Percentiles rank a stretch among this genome's conserved stretches.
phyloP scores from a whole-genome alignment of 371 early-diverging fungal genomes.

The Amoeboaphelidium occidentale region DNA sequence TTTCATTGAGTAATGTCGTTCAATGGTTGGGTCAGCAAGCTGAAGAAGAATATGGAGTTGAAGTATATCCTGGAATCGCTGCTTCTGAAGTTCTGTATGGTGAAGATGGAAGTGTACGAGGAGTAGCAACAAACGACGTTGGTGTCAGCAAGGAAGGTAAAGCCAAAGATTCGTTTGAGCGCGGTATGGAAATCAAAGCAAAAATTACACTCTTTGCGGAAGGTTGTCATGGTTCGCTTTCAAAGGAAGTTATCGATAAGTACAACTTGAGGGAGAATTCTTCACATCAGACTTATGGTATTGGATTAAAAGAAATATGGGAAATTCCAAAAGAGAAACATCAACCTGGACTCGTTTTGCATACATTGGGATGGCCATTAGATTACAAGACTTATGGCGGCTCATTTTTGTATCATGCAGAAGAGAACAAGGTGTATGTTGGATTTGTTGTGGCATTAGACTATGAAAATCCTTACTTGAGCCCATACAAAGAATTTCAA shows the following conservation, averaged over 20 bases:
- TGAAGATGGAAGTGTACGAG: slow-evolving; percentile 68
- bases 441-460: slow-evolving; percentile 83
- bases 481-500: slow-evolving; percentile 89
- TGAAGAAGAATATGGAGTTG: slow-evolving; percentile 84
- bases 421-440: slow-evolving; percentile 54
- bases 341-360: slow-evolving; percentile 56
- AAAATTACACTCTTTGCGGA: slow-evolving; percentile 89
- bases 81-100: slow-evolving; percentile 75
- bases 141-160: slow-evolving; percentile 70
- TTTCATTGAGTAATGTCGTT: slow-evolving; percentile 71
- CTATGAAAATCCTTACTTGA: slow-evolving; percentile 76
- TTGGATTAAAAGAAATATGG: slow-evolving; percentile 96
- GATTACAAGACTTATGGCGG: slow-evolving; percentile 77
- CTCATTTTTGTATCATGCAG: slow-evolving; percentile 84
- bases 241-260: slow-evolving; percentile 64
- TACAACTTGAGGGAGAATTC: slow-evolving; percentile 62
- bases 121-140: slow-evolving; percentile 85
- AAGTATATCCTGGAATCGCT: slow-evolving; percentile 79
- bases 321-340: slow-evolving; percentile 58
- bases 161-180: slow-evolving; percentile 74
- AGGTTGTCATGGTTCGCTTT: slow-evolving; percentile 87
- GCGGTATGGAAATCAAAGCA: slow-evolving; percentile 85
- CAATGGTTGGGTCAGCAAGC: slow-evolving; percentile 93
- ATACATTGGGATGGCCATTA: slow-evolving; percentile 81
- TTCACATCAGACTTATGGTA: slow-evolving; percentile 65